Conservation (phyloP, 2,329 filamentous ascomycete genomes). For the Fusarium albosuccineum region DNA sequence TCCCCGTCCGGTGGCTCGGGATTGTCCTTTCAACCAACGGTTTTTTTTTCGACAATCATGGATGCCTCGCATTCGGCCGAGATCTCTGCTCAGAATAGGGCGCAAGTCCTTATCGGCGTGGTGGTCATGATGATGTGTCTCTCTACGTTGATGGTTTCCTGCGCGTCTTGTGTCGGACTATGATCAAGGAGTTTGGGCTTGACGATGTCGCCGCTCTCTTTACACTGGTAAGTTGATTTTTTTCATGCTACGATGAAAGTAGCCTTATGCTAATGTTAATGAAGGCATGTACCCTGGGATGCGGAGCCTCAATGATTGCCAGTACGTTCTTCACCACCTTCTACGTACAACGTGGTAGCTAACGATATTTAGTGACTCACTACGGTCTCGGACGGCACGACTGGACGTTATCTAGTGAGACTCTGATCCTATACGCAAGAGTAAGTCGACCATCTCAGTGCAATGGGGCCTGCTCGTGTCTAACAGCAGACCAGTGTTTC, state of each 20-base stretch:
- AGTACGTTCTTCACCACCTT: slow-evolving; percentile 11
- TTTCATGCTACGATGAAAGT: background rate
- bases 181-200: background rate
- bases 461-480: fast-evolving
- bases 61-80: background rate
- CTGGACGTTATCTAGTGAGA: slow-evolving; percentile 4
- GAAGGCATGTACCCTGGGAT: slow-evolving; percentile 25
- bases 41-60: background rate
- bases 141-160: slow-evolving; percentile 18
- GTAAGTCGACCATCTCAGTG: background rate
- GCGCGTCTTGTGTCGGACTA: slow-evolving; percentile 25
- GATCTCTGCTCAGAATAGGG: background rate
- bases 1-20: background rate
- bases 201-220: slow-evolving; percentile 31
- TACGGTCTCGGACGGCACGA: slow-evolving; percentile 22
- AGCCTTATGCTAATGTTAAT: background rate
- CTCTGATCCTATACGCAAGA: background rate
- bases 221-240: slow-evolving; percentile 10
- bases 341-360: background rate
- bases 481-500: slow-evolving; percentile 18
- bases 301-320: slow-evolving; percentile 13
- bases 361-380: slow-evolving; percentile 30
- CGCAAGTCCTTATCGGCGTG: slow-evolving; percentile 9
- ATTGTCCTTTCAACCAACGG: background rate
- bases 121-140: background rate